Base-by-base conservation (phyloP, 2,329 filamentous ascomycete species). In the Ophiocordyceps polyrhachis-furcata region DNA sequence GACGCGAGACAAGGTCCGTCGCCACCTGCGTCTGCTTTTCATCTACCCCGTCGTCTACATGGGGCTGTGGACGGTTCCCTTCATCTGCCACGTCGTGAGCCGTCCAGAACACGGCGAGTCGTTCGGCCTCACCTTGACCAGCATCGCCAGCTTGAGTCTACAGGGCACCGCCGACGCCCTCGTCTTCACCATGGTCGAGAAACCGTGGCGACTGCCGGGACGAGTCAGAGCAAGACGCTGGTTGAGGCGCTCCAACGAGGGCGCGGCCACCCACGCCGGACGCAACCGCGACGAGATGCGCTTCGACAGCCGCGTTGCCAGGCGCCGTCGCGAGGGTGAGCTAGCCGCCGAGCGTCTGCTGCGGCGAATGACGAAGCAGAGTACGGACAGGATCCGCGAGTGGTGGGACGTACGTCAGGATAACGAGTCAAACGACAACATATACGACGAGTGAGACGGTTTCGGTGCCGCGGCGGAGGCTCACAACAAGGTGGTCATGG, bases 1-100 rank as follows among this genome's bases (percentile, higher is more conserved):
- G 41, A 57, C 70, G 9, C 69, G 76, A 13, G 63, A 69, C 15
- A 73, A 71, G 47, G 78, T 83, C 47, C 70, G 73, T 41, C 72
- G 78, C 11, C 81, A 87, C 53, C 68, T 87, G 2, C 73, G 79
- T 29, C 71, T 81, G 28, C 67, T 87, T 17, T 85, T 88, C 60
- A 75, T 86, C 42, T 89, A 89, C 56, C 83, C 83, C 0, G 56
- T 80, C 17, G 71, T 82, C 4, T 88, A 89, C 58, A 67, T 83
- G 19, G 59, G 74, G 5, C 74, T 84, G 50, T 89, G 83, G 83
- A 61, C 81, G 4, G 62, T 83, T 8, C 83, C 83, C 0, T 83
- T 87, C 52, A 62, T 79, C 2, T 67, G 68, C 2, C 79, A 87
- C 56, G 66, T 76, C 43, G 60, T 78, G 43, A 40, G 48, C 12